Evolutionary conservation across 1,139 yeast species (phyloP).

Genomic region (Scheffersomyces insectosa): DNA sequence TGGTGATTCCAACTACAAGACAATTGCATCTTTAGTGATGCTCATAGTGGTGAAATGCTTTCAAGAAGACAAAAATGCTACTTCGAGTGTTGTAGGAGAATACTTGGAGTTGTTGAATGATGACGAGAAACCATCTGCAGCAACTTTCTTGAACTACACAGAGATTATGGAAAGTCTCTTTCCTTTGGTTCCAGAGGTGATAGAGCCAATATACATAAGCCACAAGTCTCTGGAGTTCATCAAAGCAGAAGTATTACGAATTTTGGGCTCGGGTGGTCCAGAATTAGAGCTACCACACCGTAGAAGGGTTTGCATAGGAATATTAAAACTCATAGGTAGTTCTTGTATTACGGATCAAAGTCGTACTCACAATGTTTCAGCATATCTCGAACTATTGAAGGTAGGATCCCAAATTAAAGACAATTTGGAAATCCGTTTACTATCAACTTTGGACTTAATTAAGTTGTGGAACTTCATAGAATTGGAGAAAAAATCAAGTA

Average conservation of each 20-base stretch:
- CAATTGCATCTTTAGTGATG: slow-evolving; percentile 19
- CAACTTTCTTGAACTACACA: slow-evolving; percentile 22
- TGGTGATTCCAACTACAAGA: slow-evolving; percentile 10
- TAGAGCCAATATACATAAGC: slow-evolving; percentile 20
- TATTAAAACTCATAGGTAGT: slow-evolving; percentile 28
- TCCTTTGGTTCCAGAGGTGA: slow-evolving; percentile 26
- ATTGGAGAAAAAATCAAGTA: slow-evolving; percentile 19
- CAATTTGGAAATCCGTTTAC: slow-evolving; percentile 21
- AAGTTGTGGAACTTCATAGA: slow-evolving; percentile 47
- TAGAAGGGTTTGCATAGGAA: slow-evolving; percentile 12
- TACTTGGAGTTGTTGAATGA: slow-evolving; percentile 26
- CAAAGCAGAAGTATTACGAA: slow-evolving; percentile 11
- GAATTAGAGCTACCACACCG: slow-evolving; percentile 11
- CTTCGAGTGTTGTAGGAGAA: slow-evolving; percentile 20
- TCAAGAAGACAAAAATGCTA: slow-evolving; percentile 15
- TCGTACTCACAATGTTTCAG: slow-evolving; percentile 31
- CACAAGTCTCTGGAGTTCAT: slow-evolving; percentile 20
- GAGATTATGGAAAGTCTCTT: slow-evolving; percentile 23
- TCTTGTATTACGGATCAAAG: slow-evolving; percentile 41
- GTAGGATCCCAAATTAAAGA: slow-evolving; percentile 16
- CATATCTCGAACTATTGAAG: slow-evolving; percentile 30
- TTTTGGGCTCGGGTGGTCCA: slow-evolving; percentile 3
- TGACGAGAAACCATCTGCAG: slow-evolving; percentile 13
- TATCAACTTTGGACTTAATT: slow-evolving; percentile 36
- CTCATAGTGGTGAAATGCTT: slow-evolving; percentile 27